phyloP scores from a whole-genome alignment of 2,329 filamentous ascomycete species.

The Rugonectria rugulosa region DNA sequence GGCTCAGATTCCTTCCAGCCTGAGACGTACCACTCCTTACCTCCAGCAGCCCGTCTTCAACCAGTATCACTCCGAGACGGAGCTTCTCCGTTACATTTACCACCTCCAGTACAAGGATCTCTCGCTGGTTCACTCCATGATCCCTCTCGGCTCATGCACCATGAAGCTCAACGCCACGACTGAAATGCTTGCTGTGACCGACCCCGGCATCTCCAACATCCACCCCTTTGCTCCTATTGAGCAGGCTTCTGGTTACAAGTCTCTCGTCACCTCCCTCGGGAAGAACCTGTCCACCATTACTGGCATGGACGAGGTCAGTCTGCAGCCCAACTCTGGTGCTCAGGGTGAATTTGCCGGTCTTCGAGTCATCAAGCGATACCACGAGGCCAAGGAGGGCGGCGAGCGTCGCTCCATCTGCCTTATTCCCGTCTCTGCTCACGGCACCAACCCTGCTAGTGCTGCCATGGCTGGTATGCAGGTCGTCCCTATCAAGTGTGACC shows the following conservation, averaged over 20 bases:
- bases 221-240: slow-evolving; percentile 80
- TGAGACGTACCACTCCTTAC: slow-evolving; percentile 77
- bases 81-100: slow-evolving; percentile 90
- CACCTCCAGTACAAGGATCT: slow-evolving; percentile 94
- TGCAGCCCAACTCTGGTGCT: slow-evolving; percentile 95
- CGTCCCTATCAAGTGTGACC: slow-evolving; percentile 89
- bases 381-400: slow-evolving; percentile 61
- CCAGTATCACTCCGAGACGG: slow-evolving; percentile 92
- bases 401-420: slow-evolving; percentile 88
- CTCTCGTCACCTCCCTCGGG: slow-evolving; percentile 76
- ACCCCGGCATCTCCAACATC: slow-evolving; percentile 60
- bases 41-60: slow-evolving; percentile 95
- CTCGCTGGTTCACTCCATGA: slow-evolving; percentile 96
- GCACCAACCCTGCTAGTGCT: slow-evolving; percentile 93
- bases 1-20: slow-evolving; percentile 58
- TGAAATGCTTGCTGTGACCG: slow-evolving; percentile 81
- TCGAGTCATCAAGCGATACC: slow-evolving; percentile 85
- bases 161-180: slow-evolving; percentile 98
- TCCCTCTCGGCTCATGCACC: slow-evolving; percentile 93
- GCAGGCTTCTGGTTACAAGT: slow-evolving; percentile 72
- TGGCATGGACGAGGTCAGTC: slow-evolving; percentile 84
- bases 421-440: slow-evolving; percentile 94
- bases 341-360: slow-evolving; percentile 95
- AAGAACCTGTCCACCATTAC: slow-evolving; percentile 83
- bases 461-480: slow-evolving; percentile 97